Evolutionary conservation across 129 eudicot species (phyloP).

Genomic region (Heracleum sosnowskyi): DNA sequence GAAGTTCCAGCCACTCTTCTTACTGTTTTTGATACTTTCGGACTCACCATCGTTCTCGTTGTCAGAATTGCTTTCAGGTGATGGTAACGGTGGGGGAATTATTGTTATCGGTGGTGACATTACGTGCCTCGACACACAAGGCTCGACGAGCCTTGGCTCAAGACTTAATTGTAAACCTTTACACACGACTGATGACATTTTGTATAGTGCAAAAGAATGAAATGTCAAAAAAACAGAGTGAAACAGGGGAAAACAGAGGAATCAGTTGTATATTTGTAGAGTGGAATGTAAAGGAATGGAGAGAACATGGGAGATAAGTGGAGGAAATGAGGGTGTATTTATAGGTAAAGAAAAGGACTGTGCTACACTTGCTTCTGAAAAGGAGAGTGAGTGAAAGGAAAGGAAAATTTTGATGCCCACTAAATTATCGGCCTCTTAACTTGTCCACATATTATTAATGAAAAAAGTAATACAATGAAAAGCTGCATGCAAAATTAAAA

Average conservation of each 20-base stretch:
- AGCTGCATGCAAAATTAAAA: conserved; percentile 1
- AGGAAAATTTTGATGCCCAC: conserved; percentile 33
- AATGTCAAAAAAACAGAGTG: conserved; percentile 16
- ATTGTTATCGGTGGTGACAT: conserved; percentile 24
- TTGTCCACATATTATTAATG: conserved; percentile 19
- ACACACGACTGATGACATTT: conserved; percentile 41
- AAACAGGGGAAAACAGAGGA: conserved; percentile 27
- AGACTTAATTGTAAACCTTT: conserved; percentile 53
- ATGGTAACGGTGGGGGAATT: conserved; percentile 13
- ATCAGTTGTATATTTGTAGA: neutral
- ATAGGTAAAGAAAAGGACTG: conserved; percentile 34
- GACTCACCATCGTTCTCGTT: conserved; percentile 10
- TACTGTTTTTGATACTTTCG: conserved; percentile 16
- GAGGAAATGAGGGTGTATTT: conserved; percentile 37
- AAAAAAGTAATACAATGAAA: conserved; percentile 24
- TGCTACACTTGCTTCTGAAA: neutral
- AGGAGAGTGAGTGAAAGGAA: conserved; percentile 3
- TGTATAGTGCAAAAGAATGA: neutral
- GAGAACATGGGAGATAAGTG: conserved; percentile 36
- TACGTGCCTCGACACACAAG: conserved; percentile 24
- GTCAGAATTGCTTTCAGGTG: conserved; percentile 9
- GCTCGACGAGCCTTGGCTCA: conserved; percentile 40
- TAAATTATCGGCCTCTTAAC: conserved; percentile 19
- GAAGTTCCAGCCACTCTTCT: conserved; percentile 35
- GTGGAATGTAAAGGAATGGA: conserved; percentile 2